Base-by-base conservation (phyloP, 73 alveolate species). In the Symbiodinium pilosum region DNA sequence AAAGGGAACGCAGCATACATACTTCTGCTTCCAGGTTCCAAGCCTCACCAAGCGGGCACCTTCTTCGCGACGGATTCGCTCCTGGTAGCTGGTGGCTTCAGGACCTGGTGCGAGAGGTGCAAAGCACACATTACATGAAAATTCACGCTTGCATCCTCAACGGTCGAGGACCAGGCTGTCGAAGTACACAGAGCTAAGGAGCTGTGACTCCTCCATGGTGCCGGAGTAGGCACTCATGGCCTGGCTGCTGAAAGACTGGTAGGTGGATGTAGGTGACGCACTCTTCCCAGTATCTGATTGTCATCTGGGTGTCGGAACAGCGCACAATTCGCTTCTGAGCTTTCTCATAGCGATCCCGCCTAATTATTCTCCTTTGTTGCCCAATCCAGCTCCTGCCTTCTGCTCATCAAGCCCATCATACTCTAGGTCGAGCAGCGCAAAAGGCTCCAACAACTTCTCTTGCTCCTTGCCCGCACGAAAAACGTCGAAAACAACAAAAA, bases 181-280 rank as follows among this genome's bases (percentile, higher is more conserved):
- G 69, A 92, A 92, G 64, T 92, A 92, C 30, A 92, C 91, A 24
- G 98, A 92, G 83, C 98, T 92, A 83, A 92, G 68, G 2, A 92
- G 98, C 81, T 92, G 98, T 21, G 98, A 92, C 86, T 92, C 98
- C 69, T 92, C 98, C 98, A 92, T 43, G 14, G 98, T 92, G 41
- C 98, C 98, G 1, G 95, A 88, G 81, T 88, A 88, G 34, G 95
- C 95, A 38, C 87, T 64, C 51, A 88, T n/a, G 1, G 95, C 95
- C 95, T 88, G 42, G 40, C 40, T 36, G 59, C 59, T 47, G 59
- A 54, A 54, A 54, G 73, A 30, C 71, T 54, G 6, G n/a, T n/a
- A n/a, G 71, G 26, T 54, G 71, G 34, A 30, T n/a, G n/a, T 24
- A 54, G 0, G 26, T 54, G 73, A 54, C 73, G 73, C 73, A 5